Base-by-base conservation (phyloP, 306 rosid species). In the Gynostemma pentaphyllum region DNA sequence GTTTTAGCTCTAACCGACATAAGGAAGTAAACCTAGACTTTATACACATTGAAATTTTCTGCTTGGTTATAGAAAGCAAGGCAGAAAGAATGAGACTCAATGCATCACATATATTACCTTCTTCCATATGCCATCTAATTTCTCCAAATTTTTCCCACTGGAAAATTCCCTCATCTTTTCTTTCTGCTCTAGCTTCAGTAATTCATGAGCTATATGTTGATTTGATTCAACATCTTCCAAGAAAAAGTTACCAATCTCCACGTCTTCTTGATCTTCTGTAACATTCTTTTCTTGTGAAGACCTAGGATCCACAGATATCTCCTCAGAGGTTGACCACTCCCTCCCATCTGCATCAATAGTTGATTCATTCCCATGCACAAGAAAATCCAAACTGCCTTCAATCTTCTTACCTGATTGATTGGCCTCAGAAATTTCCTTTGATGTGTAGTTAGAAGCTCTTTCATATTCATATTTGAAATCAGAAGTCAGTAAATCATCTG, bases 101-200 rank as follows among this genome's bases (percentile, higher is more conserved):
- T 67, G 66, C 32, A 54, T 18, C 44, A 59, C 44, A 71, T 6
- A 42, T 4, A 51, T 37, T 74, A 83, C 97, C 97, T 86, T 85
- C 75, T 83, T 88, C 98, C 98, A 92, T 47, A 92, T 78, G 76
- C 96, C 96, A 70, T 79, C 85, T 45, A 92, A 74, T 55, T 88
- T 88, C 64, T 88, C 96, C 82, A 88, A 72, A 78, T 80, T 87
- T 76, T 79, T 81, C 69, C 79, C 90, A 69, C 81, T 78, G 12
- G 70, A 66, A 44, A 84, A 54, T 71, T 83, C 89, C 70, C 61
- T 88, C 63, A 82, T 64, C 54, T 75, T 75, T 72, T 86, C 95
- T 77, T 74, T 80, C 74, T 78, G 82, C 70, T 88, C 86, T 52
- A 83, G 46, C 71, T 79, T 78, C 77, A 74, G 60, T 75, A 79